Percentiles rank a stretch among this genome's conserved stretches.
These are phyloP conservation scores for Orbilia brochopaga DNA, from an alignment of 2,329 filamentous ascomycete genomes.

Conservation along the genomic window DNA sequence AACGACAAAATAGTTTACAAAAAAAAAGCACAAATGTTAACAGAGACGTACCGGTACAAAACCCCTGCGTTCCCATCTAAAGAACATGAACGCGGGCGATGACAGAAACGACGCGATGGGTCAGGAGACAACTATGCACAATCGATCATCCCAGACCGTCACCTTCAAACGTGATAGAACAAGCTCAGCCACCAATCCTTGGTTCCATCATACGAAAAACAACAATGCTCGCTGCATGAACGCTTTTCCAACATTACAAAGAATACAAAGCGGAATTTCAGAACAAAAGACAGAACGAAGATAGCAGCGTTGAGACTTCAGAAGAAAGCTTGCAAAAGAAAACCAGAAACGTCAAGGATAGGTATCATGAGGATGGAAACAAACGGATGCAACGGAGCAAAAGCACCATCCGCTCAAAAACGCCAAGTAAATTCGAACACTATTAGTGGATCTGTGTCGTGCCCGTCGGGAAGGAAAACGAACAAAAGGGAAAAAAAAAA, in stretches of 20 bases:
- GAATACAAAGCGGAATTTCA: conserved; percentile 3
- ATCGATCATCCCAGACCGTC: neutral
- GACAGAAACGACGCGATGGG: neutral
- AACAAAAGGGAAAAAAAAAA: neutral
- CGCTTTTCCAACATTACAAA: conserved; percentile 24
- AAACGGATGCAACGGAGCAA: conserved; percentile 4
- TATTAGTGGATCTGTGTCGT: neutral
- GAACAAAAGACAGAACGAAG: neutral
- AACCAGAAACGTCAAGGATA: neutral
- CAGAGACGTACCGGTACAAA: too few species aligned
- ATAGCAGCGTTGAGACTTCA: neutral
- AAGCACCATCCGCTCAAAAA: conserved; percentile 3
- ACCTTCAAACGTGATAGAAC: neutral
- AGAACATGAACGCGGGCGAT: neutral
- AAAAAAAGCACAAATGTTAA: neutral
- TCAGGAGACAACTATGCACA: neutral
- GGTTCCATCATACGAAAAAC: conserved; percentile 6
- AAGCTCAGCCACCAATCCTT: neutral
- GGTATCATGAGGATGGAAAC: neutral
- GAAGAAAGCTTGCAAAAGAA: conserved; percentile 4
- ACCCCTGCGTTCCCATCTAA: neutral
- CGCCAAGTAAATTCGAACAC: conserved; percentile 4
- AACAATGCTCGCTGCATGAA: conserved; percentile 24
- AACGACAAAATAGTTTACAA: conserved; percentile 6
- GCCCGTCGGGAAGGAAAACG: neutral